A percentile compares a stretch with the other conserved stretches of the same genome.
Evolutionary conservation across 768 basidiomycete species (phyloP).

Genomic region (Gyrodon lividus): DNA sequence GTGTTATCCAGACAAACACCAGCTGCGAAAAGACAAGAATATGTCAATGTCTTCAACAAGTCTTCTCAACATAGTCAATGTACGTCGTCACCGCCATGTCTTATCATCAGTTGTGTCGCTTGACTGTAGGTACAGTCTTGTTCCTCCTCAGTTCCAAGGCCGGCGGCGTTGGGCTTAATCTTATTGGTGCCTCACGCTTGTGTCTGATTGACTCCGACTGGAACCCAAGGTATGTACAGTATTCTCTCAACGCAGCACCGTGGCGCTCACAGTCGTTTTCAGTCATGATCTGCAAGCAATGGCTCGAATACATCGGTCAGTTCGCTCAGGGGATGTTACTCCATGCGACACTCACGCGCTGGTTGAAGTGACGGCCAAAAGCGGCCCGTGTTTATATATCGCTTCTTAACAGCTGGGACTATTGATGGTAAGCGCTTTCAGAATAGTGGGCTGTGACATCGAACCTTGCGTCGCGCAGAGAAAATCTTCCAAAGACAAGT

Average conservation of each 20-base stretch:
- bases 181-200: slow-evolving; percentile 86
- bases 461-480: slow-evolving; percentile 42
- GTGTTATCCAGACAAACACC: slow-evolving; percentile 62
- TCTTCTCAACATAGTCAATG: slow-evolving; percentile 69
- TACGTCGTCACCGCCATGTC: slow-evolving; percentile 29
- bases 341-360: slow-evolving; percentile 8
- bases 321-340: background rate
- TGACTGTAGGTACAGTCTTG: slow-evolving; percentile 51
- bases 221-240: slow-evolving; percentile 72
- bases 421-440: slow-evolving; percentile 68
- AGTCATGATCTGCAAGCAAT: slow-evolving; percentile 95
- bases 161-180: slow-evolving; percentile 92
- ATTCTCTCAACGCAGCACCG: background rate
- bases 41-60: slow-evolving; percentile 88
- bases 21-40: slow-evolving; percentile 74
- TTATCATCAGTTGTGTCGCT: background rate
- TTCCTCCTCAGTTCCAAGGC: slow-evolving; percentile 95
- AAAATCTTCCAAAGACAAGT: slow-evolving; percentile 94
- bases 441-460: background rate
- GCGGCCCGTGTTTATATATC: slow-evolving; percentile 84
- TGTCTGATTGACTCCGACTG: slow-evolving; percentile 90
- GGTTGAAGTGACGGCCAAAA: slow-evolving; percentile 86
- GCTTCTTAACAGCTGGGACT: slow-evolving; percentile 81
- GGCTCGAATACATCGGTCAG: slow-evolving; percentile 91
- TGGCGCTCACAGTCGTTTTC: background rate